Conservation (phyloP, 176 grass and related monocot species). For the Aegilops bicornis region DNA sequence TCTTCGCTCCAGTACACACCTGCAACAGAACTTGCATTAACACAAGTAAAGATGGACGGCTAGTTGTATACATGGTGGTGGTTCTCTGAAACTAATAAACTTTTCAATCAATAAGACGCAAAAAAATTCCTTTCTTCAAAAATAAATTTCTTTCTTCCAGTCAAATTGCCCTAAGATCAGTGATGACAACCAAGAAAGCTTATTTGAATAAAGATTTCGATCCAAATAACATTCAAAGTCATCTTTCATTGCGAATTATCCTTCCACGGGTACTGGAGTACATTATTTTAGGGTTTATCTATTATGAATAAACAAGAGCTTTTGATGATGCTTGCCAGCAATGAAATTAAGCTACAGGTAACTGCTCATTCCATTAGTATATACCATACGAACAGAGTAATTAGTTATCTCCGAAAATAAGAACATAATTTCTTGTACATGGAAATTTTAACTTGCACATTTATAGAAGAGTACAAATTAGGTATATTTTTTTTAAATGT, state of each 20-base stretch:
- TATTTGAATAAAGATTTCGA: background rate
- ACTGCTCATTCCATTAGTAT: background rate
- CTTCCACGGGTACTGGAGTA: background rate
- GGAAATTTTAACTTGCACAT: background rate
- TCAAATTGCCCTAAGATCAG: background rate
- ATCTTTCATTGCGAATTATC: background rate
- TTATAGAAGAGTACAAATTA: background rate
- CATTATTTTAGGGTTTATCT: background rate
- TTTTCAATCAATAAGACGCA: background rate
- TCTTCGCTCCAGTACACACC: conserved; percentile 97
- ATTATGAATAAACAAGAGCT: background rate
- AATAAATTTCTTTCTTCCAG: background rate
- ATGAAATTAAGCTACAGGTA: background rate
- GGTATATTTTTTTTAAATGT: background rate
- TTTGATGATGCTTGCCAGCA: background rate
- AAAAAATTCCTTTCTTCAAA: background rate
- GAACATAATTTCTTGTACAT: background rate
- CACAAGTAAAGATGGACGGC: background rate
- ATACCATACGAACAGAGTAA: background rate
- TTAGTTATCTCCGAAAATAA: background rate
- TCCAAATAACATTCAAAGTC: conserved; percentile 2
- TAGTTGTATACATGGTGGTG: background rate
- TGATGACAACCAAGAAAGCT: background rate
- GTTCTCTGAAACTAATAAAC: background rate
- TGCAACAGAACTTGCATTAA: conserved; percentile 22